phyloP scores from a whole-genome alignment of 306 rosid genomes.

The Malus fusca region DNA sequence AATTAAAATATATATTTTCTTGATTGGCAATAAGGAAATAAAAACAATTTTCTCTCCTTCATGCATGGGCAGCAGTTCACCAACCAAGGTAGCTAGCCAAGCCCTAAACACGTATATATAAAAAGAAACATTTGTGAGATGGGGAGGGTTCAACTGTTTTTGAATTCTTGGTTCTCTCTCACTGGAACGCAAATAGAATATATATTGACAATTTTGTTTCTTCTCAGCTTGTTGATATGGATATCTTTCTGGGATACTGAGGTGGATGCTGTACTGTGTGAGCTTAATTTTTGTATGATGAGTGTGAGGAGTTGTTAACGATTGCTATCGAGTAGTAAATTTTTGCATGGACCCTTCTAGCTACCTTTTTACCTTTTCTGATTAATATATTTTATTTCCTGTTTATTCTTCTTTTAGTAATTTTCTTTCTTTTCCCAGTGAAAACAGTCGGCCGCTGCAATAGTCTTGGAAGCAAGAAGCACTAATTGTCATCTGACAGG shows the following conservation, averaged over 20 bases:
- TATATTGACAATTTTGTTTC: background rate
- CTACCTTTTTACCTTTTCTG: conserved; percentile 23
- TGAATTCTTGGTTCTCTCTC: background rate
- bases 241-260: background rate
- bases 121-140: background rate
- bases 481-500: background rate
- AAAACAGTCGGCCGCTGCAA: conserved; percentile 4
- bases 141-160: background rate
- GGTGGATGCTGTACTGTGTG: background rate
- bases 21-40: background rate
- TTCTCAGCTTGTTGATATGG: conserved; percentile 13
- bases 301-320: conserved; percentile 31
- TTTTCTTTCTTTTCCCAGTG: conserved; percentile 3
- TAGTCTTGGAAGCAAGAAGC: background rate
- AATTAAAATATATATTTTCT: background rate
- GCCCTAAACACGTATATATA: background rate
- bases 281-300: background rate
- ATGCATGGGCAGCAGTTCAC: conserved; percentile 72
- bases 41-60: conserved; percentile 33
- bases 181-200: background rate
- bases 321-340: conserved; percentile 27
- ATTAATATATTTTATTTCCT: background rate
- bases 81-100: conserved; percentile 39
- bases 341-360: conserved; percentile 18
- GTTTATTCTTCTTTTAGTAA: conserved; percentile 14